These are phyloP conservation scores for Penicillium sclerotigenum DNA, from an alignment of 2,329 filamentous ascomycete genomes.

Conservation along the genomic window DNA sequence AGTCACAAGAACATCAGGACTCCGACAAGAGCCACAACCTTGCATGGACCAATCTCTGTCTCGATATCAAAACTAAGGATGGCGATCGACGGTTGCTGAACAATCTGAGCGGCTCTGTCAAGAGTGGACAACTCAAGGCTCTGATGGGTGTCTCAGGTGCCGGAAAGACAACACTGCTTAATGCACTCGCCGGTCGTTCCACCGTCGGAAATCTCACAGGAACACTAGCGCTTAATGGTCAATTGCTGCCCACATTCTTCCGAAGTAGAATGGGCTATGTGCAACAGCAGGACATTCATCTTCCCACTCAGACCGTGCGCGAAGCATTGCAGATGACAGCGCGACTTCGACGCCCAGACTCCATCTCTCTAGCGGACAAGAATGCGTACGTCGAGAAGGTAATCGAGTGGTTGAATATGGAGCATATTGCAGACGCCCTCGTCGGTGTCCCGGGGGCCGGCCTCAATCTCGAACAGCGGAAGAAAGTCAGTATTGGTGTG, in stretches of 20 bases:
- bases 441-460: background rate
- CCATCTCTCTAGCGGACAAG: background rate
- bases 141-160: constrained; percentile 56
- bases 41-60: background rate
- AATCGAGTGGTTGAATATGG: background rate
- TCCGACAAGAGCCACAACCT: background rate
- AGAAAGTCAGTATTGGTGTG: background rate
- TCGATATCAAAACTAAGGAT: background rate
- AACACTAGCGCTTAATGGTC: background rate
- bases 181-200: constrained; percentile 1
- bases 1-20: background rate
- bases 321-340: background rate
- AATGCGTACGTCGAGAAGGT: background rate
- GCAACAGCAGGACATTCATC: background rate
- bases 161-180: constrained; percentile 54
- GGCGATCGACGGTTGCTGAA: constrained; percentile 31
- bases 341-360: background rate
- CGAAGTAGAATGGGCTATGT: background rate
- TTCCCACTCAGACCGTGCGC: background rate
- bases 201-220: background rate
- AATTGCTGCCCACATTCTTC: background rate
- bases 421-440: background rate
- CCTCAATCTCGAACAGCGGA: background rate
- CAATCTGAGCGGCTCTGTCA: constrained; percentile 43
- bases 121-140: constrained; percentile 44